Percentiles rank a stretch among this genome's conserved stretches.
phyloP scores from a whole-genome alignment of 2,329 filamentous ascomycete genomes.

The Fusarium floridanum region DNA sequence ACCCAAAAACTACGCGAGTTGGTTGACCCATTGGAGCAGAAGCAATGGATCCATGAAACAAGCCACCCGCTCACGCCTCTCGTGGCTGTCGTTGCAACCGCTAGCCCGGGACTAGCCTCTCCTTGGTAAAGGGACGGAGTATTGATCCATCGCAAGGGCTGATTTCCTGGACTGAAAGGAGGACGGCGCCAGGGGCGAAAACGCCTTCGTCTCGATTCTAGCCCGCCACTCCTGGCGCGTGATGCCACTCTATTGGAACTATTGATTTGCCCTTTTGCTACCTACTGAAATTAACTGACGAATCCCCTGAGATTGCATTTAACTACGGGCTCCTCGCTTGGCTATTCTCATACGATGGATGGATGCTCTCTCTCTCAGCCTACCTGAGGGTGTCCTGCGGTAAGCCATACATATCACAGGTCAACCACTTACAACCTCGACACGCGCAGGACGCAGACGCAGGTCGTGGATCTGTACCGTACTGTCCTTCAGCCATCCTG shows the following conservation, averaged over 20 bases:
- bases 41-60: constrained; percentile 31
- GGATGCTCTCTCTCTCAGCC: background rate
- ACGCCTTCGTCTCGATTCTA: constrained; percentile 27
- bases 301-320: constrained; percentile 1
- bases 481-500: background rate
- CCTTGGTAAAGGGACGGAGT: background rate
- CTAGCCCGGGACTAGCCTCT: constrained; percentile 1
- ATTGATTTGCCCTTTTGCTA: constrained; percentile 22
- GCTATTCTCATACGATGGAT: constrained; percentile 13
- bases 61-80: constrained; percentile 31
- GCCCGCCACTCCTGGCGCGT: constrained; percentile 33
- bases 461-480: constrained; percentile 13
- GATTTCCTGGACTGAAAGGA: constrained; percentile 11
- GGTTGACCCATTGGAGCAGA: constrained; percentile 9
- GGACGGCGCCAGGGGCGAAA: constrained; percentile 6
- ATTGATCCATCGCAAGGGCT: background rate
- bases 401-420: constrained; percentile 20
- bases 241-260: constrained; percentile 28
- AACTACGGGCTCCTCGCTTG: constrained; percentile 3
- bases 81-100: constrained; percentile 2
- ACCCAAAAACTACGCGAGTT: background rate
- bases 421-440: constrained; percentile 28
- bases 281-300: constrained; percentile 5
- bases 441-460: constrained; percentile 9
- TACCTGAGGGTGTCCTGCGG: constrained; percentile 29